Base-by-base conservation (phyloP, 768 basidiomycete species). In the Pisolithus albus region DNA sequence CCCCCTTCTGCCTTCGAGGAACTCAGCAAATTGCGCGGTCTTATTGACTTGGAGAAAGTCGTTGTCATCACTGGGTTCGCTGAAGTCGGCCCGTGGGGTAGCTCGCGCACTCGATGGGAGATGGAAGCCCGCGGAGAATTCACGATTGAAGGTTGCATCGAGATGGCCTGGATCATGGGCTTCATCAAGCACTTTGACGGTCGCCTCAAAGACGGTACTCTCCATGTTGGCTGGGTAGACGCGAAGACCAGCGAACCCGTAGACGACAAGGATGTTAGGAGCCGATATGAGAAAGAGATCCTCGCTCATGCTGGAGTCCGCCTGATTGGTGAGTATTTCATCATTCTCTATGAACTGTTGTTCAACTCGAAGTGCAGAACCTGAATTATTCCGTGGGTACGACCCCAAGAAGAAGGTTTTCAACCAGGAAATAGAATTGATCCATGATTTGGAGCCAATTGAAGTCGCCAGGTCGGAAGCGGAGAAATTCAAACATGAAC, bases 81-180 rank as follows among this genome's bases (percentile, higher is more conserved):
- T 30, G 96, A 99, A 68, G 92, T 98, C 47, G 88, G 96, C 2
- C 96, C 96, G 11, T 99, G 95, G 94, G 96, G 96, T 58, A 93
- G 91, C 64, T 88, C 95, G 15, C 84, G 96, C 53, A 99, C 96
- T 2, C 83, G 96, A 53, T 99, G 96, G 96, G 96, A 99, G 74
- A 98, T 99, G 93, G 96, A 99, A 66, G 94, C 93, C 43, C 80
- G 83, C 43, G 95, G 96, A n/a, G 85, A 95, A 63, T 87, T 98
- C 70, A 93, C 94, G 1, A 94, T 98, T 60, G 88, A 96, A 68
- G 96, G 96, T 18, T 92, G 91, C 63, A 96, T 99, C 62, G 96
- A 99, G 74, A 95, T 99, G 89, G 94, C 95, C 3, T 99, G 95
- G 94, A 85, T 98, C 70, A 98, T 94, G 91, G 95, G 96, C 39